Base-by-base conservation (phyloP, 1,139 yeast genomes). In the Pneumocystis wakefieldiae region DNA sequence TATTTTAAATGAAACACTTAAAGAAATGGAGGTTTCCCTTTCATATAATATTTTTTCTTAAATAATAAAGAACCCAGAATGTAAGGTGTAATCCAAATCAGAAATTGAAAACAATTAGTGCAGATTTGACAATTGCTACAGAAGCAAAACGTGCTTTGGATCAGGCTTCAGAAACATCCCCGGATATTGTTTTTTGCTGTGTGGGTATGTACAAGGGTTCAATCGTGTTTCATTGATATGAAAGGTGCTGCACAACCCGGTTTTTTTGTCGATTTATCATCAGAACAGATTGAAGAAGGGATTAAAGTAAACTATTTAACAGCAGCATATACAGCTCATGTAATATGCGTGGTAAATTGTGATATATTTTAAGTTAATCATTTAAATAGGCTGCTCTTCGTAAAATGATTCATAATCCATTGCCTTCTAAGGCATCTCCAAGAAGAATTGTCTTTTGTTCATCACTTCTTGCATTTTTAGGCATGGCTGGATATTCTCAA, bases 401-500 rank as follows among this genome's bases (percentile, higher is more conserved):
- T 65, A 77, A 76, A 36, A 79, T 83, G 80, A 69, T 71, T 42
- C 64, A 36, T 37, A 65, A 59, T 67, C 71, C 68, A 67, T 57
- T 60, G 7, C 64, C 69, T 37, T 37, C 67, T 36, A 39, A 57
- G 3, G 29, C 59, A 57, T 14, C 59, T 37, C 53, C 41, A 19
- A 77, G 91, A 62, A 91, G 87, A 69, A 74, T 94, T 6, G 79
- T 92, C 3, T 77, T 88, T 57, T 83, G 90, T 69, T 86, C 96
- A 0, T 88, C 96, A 1, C 86, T 85, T 6, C 83, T 86, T 3
- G 89, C 95, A 1, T 83, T 86, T 69, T 91, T 83, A 76, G 89
- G 97, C 3, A 85, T 92, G 71, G 87, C 90, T 61, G 99, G 99
- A 0, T 94, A 94, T 72, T 78, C 83, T 0, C 92, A 89, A 69